Percentiles rank a stretch among this genome's conserved stretches.
Evolutionary conservation across 192 early-diverging fungal species (phyloP).

Genomic region (Lobosporangium transversale): DNA sequence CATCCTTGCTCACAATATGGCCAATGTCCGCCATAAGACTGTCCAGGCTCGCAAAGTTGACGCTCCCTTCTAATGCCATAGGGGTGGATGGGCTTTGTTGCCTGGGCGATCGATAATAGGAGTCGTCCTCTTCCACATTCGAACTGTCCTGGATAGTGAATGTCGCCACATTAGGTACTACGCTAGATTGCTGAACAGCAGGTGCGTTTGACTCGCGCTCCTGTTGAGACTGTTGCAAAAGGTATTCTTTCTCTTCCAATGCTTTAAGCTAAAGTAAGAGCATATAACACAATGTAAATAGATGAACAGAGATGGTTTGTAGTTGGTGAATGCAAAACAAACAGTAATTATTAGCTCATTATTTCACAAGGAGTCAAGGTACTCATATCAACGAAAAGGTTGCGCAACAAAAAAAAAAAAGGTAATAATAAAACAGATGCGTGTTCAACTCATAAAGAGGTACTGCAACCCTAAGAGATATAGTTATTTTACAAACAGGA

Average conservation of each 20-base stretch:
- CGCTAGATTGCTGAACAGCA: slow-evolving; percentile 42
- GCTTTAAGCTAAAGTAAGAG: slow-evolving; percentile 37
- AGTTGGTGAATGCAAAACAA: too few relatives aligned
- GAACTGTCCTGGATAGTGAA: slow-evolving; percentile 50
- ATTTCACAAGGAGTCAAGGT: too few relatives aligned
- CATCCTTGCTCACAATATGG: slow-evolving; percentile 64
- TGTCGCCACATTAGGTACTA: slow-evolving; percentile 45
- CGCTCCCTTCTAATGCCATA: slow-evolving; percentile 33
- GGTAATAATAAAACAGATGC: neutral
- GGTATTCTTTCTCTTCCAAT: slow-evolving; percentile 39
- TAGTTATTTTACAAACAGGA: too few relatives aligned
- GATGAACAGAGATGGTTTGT: too few relatives aligned
- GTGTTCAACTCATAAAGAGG: neutral
- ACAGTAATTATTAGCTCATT: too few relatives aligned
- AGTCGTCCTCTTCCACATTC: slow-evolving; percentile 33
- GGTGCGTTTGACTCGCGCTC: slow-evolving; percentile 38
- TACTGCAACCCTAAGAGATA: too few relatives aligned
- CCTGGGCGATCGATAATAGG: slow-evolving; percentile 36
- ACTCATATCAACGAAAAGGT: too few relatives aligned
- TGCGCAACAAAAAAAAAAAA: too few relatives aligned
- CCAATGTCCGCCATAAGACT: slow-evolving; percentile 82
- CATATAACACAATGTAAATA: too few relatives aligned
- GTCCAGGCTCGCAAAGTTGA: slow-evolving; percentile 73
- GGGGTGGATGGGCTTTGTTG: slow-evolving; percentile 33
- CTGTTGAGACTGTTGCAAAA: slow-evolving; percentile 20